These are phyloP conservation scores for Glarea lozoyensis DNA, from an alignment of 495 filamentous ascomycete genomes.

Conservation along the genomic window DNA sequence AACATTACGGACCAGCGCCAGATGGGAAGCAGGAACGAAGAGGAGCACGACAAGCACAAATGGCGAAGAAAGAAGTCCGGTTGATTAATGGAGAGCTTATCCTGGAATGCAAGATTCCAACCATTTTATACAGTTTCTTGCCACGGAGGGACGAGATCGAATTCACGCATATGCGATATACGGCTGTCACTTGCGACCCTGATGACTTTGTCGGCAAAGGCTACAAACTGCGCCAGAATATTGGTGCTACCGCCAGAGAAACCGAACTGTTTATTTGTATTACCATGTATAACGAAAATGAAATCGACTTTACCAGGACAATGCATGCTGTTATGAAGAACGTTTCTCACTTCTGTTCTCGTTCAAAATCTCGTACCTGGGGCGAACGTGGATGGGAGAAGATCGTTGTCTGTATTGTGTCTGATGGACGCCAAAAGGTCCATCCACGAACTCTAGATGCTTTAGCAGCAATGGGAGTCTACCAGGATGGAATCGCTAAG, in stretches of 20 bases:
- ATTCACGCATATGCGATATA: slow-evolving; percentile 99
- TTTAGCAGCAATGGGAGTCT: slow-evolving; percentile 96
- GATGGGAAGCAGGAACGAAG: slow-evolving; percentile 74
- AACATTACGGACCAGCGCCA: slow-evolving; percentile 83
- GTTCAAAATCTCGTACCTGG: slow-evolving; percentile 89
- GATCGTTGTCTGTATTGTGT: slow-evolving; percentile 94
- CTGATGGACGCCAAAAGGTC: slow-evolving; percentile 88
- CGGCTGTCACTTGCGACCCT: slow-evolving; percentile 96
- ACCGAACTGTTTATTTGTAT: slow-evolving; percentile 98
- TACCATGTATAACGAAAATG: slow-evolving; percentile 99
- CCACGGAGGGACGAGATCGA: slow-evolving; percentile 87
- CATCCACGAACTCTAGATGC: slow-evolving; percentile 91
- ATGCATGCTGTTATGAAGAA: slow-evolving; percentile 99
- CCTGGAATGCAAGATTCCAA: slow-evolving; percentile 97
- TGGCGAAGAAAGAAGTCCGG: slow-evolving; percentile 87
- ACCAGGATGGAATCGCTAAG: slow-evolving; percentile 97
- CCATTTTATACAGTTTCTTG: slow-evolving; percentile 90
- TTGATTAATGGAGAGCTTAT: slow-evolving; percentile 97
- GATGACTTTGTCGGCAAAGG: slow-evolving; percentile 84
- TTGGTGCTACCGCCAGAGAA: slow-evolving; percentile 74
- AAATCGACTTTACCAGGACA: slow-evolving; percentile 89
- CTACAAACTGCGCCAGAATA: slow-evolving; percentile 94
- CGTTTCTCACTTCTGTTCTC: slow-evolving; percentile 89
- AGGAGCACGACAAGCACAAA: slow-evolving; percentile 76
- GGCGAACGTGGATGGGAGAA: slow-evolving; percentile 98